Base-by-base conservation (phyloP, 192 early-diverging fungal species). In the Rhizophagus prolifer region DNA sequence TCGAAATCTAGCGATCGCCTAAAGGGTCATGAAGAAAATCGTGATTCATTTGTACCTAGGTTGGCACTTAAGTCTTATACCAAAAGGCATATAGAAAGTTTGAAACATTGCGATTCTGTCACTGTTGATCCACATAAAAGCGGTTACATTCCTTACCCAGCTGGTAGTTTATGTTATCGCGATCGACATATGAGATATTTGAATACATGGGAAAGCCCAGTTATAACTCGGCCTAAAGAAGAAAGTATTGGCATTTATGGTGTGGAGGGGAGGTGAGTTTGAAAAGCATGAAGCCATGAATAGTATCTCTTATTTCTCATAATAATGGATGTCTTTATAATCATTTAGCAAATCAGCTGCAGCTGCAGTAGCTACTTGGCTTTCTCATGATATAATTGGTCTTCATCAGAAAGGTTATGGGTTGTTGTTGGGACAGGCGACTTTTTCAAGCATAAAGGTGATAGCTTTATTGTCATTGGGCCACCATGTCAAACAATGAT, bases 321-420 rank as follows among this genome's bases (percentile, higher is more conserved):
- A 10, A 28, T 63, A 63, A 63, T 63, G 10, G 1, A 63, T 13
- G 9, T 63, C 13, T 28, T 10, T 28, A 63, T 63, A 23, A 63
- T 8, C 7, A 26, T 31, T 63, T 63, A 63, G 62, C 26, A 63
- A 63, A 12, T 23, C 62, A 63, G 62, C 23, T 63, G 62, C 62
- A 28, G 62, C 62, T 63, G 7, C 62, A 14, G 62, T 28, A 63
- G 62, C 62, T 26, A 28, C 62, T 2, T 63, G n/a, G 23, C 26
- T 63, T 63, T 63, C 62, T 63, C 62, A 63, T 26, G 62, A 63
- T 28, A 28, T 13, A 8, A 63, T 63, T 31, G 62, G 62, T 13
- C 62, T 63, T 28, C 62, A 28, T 63, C 62, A 63, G 62, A 63
- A 63, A 63, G 58, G 62, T 63, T 63, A 63, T 28, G 62, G 62